Percentiles rank a stretch among this genome's conserved stretches.
phyloP scores from a whole-genome alignment of 129 eudicot genomes.

The Chrysanthemum lavandulifolium region DNA sequence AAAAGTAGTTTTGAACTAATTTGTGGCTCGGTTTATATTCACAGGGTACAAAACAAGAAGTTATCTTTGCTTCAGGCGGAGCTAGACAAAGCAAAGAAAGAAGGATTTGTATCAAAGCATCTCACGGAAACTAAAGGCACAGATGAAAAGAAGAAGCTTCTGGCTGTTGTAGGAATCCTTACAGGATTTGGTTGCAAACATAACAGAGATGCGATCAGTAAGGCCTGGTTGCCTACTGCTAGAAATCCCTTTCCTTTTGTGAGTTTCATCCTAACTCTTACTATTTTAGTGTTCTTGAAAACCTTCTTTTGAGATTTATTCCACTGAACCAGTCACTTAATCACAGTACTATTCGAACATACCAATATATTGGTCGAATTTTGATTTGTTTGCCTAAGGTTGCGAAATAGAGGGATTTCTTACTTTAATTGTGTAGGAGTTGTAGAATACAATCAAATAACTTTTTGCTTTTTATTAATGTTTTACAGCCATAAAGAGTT shows the following conservation, averaged over 20 bases:
- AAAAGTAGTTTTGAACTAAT: conserved; percentile 12
- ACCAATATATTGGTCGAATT: background rate
- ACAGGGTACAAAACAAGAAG: conserved; percentile 70
- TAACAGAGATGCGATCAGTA: conserved; percentile 82
- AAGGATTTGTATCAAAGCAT: conserved; percentile 60
- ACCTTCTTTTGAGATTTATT: background rate
- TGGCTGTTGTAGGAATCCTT: conserved; percentile 71
- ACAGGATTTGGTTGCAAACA: conserved; percentile 78
- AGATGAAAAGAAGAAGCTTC: conserved; percentile 57
- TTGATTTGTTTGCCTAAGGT: conserved; percentile 8
- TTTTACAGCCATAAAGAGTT: too few species aligned
- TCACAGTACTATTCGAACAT: background rate
- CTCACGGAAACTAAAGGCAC: conserved; percentile 34
- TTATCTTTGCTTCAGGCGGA: conserved; percentile 67
- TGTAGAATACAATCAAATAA: background rate
- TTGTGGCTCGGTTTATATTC: conserved; percentile 2
- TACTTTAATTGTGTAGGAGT: conserved; percentile 6
- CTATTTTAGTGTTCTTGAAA: background rate
- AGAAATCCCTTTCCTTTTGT: conserved; percentile 38
- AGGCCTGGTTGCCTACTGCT: conserved; percentile 96
- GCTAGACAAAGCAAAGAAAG: conserved; percentile 60
- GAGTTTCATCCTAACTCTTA: conserved; percentile 31
- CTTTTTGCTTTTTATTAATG: too few species aligned
- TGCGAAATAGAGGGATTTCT: background rate
- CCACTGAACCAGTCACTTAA: background rate